These are phyloP conservation scores for Zasmidium angulare DNA, from an alignment of 2,329 filamentous ascomycete genomes.

Conservation along the genomic window DNA sequence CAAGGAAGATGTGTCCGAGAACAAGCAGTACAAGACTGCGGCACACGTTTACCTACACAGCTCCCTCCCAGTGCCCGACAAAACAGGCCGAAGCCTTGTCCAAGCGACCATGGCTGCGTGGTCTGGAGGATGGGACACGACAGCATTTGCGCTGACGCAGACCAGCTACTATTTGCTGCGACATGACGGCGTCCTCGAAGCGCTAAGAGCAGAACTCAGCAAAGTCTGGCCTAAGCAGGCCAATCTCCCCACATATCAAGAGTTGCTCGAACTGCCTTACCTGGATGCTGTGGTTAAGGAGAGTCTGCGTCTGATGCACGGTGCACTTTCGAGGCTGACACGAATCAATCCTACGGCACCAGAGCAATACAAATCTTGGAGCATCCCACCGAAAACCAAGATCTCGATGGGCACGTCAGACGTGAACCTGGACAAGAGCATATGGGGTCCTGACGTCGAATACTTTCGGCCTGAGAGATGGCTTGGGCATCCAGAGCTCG, in stretches of 20 bases:
- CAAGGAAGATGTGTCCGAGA: neutral
- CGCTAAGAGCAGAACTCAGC: slow-evolving; percentile 3
- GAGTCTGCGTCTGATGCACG: slow-evolving; percentile 10
- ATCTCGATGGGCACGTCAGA: slow-evolving; percentile 8
- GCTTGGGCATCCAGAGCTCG: slow-evolving; percentile 6
- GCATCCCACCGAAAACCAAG: slow-evolving; percentile 6
- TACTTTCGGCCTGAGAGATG: slow-evolving; percentile 5
- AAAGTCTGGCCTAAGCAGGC: slow-evolving; percentile 6
- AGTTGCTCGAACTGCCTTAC: slow-evolving; percentile 5
- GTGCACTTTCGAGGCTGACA: slow-evolving; percentile 7
- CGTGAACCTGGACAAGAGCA: slow-evolving; percentile 3
- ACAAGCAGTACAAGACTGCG: slow-evolving; percentile 9
- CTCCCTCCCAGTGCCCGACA: slow-evolving; percentile 5
- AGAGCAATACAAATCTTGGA: slow-evolving; percentile 9
- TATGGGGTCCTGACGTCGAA: slow-evolving; percentile 7
- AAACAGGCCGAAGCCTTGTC: slow-evolving; percentile 5
- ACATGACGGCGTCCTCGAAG: neutral
- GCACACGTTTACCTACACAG: slow-evolving; percentile 12
- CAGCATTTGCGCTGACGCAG: slow-evolving; percentile 7
- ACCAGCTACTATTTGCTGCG: slow-evolving; percentile 2
- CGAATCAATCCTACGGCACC: slow-evolving; percentile 1
- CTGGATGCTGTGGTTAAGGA: slow-evolving; percentile 10
- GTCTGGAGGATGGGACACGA: slow-evolving; percentile 14
- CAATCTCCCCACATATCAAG: neutral
- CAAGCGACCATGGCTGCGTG: slow-evolving; percentile 11